These are phyloP conservation scores for Kwoniella sp. DNA, from an alignment of 768 basidiomycete species.

Conservation along the genomic window DNA sequence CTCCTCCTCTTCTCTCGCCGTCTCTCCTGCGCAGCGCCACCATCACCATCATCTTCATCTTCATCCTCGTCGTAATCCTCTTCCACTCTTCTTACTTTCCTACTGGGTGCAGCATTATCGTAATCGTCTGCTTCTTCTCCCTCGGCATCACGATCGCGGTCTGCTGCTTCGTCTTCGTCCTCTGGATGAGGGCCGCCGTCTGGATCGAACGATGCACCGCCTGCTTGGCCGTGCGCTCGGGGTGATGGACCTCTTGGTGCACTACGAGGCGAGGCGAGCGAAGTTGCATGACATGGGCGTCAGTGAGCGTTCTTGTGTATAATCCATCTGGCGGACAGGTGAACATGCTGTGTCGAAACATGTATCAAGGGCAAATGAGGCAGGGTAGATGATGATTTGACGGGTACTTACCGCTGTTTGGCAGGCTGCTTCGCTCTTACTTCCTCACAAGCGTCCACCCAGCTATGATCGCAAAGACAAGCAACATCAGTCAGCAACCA, in stretches of 20 bases:
- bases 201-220: slow-evolving; percentile 29
- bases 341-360: too few species aligned
- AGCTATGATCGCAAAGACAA: slow-evolving; percentile 26
- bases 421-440: slow-evolving; percentile 36
- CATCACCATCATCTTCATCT: slow-evolving; percentile 34
- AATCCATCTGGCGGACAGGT: too few species aligned
- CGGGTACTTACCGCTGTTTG: slow-evolving; percentile 38
- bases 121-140: slow-evolving; percentile 88
- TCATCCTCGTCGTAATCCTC: slow-evolving; percentile 44
- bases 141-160: slow-evolving; percentile 40
- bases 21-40: slow-evolving; percentile 28
- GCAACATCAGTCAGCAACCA: too few species aligned
- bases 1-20: slow-evolving; percentile 1
- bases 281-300: too few species aligned
- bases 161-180: too few species aligned
- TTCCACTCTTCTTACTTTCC: slow-evolving; percentile 26
- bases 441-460: slow-evolving; percentile 54
- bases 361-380: too few species aligned
- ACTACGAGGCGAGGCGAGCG: slow-evolving; percentile 8
- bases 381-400: too few species aligned
- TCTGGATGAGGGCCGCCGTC: slow-evolving; percentile 14
- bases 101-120: slow-evolving; percentile 55
- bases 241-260: slow-evolving; percentile 28
- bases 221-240: slow-evolving; percentile 34
- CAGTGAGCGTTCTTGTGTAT: too few species aligned